These are phyloP conservation scores for Taiozyma sp. DNA, from an alignment of 1,139 yeast genomes.

Conservation along the genomic window DNA sequence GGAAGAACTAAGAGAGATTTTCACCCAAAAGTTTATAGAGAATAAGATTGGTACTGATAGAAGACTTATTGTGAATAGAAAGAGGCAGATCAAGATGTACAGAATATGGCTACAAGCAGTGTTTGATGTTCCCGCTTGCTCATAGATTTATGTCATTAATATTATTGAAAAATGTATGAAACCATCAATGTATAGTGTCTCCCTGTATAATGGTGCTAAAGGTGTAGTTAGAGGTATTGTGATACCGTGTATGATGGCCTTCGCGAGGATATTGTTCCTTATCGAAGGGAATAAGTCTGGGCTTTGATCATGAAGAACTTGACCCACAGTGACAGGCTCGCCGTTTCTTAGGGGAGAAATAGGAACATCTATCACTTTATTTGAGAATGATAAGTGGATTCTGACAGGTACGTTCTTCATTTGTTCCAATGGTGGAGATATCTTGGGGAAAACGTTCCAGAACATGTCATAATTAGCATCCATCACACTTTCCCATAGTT, in stretches of 20 bases:
- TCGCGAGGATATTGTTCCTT: conserved; percentile 30
- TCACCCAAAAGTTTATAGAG: conserved; percentile 59
- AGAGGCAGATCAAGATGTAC: conserved; percentile 90
- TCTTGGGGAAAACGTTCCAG: conserved; percentile 31
- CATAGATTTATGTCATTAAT: conserved; percentile 24
- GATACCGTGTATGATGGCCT: conserved; percentile 62
- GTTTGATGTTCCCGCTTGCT: conserved; percentile 41
- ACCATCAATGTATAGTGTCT: conserved; percentile 65
- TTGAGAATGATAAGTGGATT: conserved; percentile 46
- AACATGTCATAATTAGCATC: conserved; percentile 28
- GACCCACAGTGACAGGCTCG: conserved; percentile 32
- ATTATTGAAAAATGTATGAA: conserved; percentile 58
- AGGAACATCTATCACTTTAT: conserved; percentile 38
- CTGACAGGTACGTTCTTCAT: conserved; percentile 51
- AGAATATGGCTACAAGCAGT: conserved; percentile 96
- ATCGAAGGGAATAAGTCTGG: conserved; percentile 41
- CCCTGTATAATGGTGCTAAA: conserved; percentile 45
- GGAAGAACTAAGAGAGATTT: conserved; percentile 76
- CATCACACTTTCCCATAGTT: conserved; percentile 50
- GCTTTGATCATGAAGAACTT: conserved; percentile 35
- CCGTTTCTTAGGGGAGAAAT: conserved; percentile 27
- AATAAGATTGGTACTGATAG: conserved; percentile 84
- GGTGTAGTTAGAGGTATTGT: conserved; percentile 40
- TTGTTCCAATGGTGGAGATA: conserved; percentile 31
- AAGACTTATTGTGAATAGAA: conserved; percentile 84